Conservation (phyloP, 345 rosid species). For the Cardamine chenopodiifolia region DNA sequence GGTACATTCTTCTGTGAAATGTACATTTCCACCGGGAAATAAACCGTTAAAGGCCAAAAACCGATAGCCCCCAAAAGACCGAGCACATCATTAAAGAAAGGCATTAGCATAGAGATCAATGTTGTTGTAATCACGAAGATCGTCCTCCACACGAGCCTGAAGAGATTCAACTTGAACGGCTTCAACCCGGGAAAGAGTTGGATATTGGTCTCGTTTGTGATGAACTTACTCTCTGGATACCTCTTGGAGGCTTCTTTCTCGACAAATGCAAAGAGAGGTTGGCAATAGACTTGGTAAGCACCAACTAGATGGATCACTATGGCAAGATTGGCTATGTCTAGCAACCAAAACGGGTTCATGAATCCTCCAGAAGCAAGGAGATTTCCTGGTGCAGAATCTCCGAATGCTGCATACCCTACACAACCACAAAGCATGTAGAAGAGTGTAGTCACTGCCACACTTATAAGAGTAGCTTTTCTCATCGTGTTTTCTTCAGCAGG, state of each 20-base stretch:
- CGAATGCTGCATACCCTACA: slow-evolving; percentile 90
- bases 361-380: slow-evolving; percentile 76
- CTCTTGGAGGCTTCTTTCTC: slow-evolving; percentile 56
- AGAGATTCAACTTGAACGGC: slow-evolving; percentile 62
- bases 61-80: slow-evolving; percentile 90
- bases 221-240: slow-evolving; percentile 64
- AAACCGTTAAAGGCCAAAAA: slow-evolving; percentile 91
- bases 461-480: slow-evolving; percentile 72
- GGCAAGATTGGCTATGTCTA: slow-evolving; percentile 85
- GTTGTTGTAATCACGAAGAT: slow-evolving; percentile 69
- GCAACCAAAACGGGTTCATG: slow-evolving; percentile 82
- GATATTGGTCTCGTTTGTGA: slow-evolving; percentile 59
- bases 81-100: slow-evolving; percentile 81
- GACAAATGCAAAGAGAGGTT: slow-evolving; percentile 78
- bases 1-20: slow-evolving; percentile 65
- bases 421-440: slow-evolving; percentile 93
- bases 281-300: slow-evolving; percentile 94
- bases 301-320: slow-evolving; percentile 81
- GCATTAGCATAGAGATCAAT: slow-evolving; percentile 78
- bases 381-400: slow-evolving; percentile 79
- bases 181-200: slow-evolving; percentile 46
- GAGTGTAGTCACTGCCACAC: slow-evolving; percentile 73
- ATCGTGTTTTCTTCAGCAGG: slow-evolving; percentile 83
- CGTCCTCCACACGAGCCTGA: slow-evolving; percentile 89
- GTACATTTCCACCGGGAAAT: slow-evolving; percentile 93